Base-by-base conservation (phyloP, 2,329 filamentous ascomycete genomes). In the Metarhizium guizhouense region DNA sequence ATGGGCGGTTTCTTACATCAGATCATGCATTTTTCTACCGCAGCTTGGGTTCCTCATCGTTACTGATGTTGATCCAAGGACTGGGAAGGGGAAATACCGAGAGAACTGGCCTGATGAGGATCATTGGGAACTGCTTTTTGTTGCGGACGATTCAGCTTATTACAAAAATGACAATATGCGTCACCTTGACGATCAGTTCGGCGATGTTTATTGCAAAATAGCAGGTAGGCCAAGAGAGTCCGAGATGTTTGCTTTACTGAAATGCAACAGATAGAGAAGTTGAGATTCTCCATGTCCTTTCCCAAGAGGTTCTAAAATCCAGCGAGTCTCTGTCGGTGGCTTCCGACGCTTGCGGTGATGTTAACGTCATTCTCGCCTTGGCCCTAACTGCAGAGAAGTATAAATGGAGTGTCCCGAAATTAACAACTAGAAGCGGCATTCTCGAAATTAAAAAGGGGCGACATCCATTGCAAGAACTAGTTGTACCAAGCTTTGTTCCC, bases 1-100 rank as follows among this genome's bases (percentile, higher is more conserved):
- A 57, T 78, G 79, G 76, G 76, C 77, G 18, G 68, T 68, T 30
- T 67, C 71, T 34, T 76, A 80, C 57, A 71, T 86, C 14, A 75
- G 79, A 38, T 92, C 92, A 54, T 95, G 95, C 59, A 87, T 94
- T 18, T 96, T 94, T 67, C 87, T 95, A 59, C 93, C 92, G 0
- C 91, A 96, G 64, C 82, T 96, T 42, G 94, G 94, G 0, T 99
- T 96, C 66, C 80, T 96, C 42, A 88, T 91, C 2, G 84, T 87
- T 0, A 84, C 95, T 16, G 81, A 90, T 61, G 56, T 58, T 10
- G 63, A 69, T 48, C 58, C 64, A 14, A 68, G 75, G 1, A 83
- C 79, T 2, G 82, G 83, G 0, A 72, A 77, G 50, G 80, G 82
- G 0, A 73, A 81, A 11, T 92, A 86, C 61, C 78, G 83, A 61